Evolutionary conservation across 2,329 filamentous ascomycete species (phyloP), one percentile per base, ranked within the genome.

Genomic region (Zelopaecilomyces penicillatus): DNA sequence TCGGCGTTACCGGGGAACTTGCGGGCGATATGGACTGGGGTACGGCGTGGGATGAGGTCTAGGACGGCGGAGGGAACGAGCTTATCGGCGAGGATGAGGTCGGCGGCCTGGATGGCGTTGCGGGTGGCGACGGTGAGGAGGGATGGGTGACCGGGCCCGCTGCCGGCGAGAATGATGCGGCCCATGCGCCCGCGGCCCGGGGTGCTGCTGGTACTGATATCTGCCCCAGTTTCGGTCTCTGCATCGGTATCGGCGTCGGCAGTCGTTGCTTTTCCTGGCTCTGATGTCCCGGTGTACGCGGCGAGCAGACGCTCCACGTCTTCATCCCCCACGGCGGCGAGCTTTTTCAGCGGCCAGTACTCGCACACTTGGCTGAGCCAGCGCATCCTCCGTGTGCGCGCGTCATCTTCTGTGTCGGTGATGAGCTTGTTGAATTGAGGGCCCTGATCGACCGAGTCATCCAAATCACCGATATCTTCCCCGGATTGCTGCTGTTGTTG

Each of bases 1-100:
- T 98, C 93, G 35, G 93, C 93, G 64, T 98, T 97, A 26, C 93
- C 93, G 1, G 93, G 93, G 65, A 98, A 98, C 63, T 98, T 98
- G 58, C 90, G 85, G 4, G 93, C 91, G 55, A 98, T 98, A 56
- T 87, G 82, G 9, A 97, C 83, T 7, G 85, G 83, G 6, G 90
- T 95, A 43, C 91, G 80, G 32, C 93, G 87, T 2, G 93, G 93
- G 45, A 97, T 85, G 11, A 98, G 78, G 52, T 91, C 87, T 7
- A 98, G 74, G 3, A 98, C 87, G 6, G 85, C 81, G 0, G 87
- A 75, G 0, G 93, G 87, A 4, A 93, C 86, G 39, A 93, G 82
- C 66, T 93, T 93, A 67, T 93, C 87, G 36, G 86, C 87, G 5
- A 93, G 78, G 48, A 93, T 76, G n/a, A 93, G 65, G 60, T 91